These are phyloP conservation scores for Capillidium rhysosporum DNA, from an alignment of 371 early-diverging fungal species.

Conservation along the genomic window DNA sequence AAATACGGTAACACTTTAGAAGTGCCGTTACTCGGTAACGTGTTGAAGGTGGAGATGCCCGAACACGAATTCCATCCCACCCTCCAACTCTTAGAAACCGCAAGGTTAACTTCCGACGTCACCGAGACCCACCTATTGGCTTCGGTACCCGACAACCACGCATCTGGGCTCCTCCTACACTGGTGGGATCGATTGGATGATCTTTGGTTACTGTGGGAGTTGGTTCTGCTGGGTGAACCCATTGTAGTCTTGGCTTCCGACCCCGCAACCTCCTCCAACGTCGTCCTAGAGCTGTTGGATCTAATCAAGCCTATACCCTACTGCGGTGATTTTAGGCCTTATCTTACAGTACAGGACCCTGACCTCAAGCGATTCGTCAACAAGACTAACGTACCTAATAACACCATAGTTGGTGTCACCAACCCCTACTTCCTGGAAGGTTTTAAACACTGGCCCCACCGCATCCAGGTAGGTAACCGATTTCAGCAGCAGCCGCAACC, in stretches of 20 bases:
- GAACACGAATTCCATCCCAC: background rate
- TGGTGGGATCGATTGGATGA: constrained; percentile 50
- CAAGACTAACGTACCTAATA: constrained; percentile 47
- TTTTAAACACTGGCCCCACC: constrained; percentile 81
- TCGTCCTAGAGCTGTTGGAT: constrained; percentile 68
- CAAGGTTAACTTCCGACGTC: background rate
- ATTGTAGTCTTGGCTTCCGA: constrained; percentile 74
- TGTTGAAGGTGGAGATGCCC: constrained; percentile 1
- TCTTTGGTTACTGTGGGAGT: constrained; percentile 85
- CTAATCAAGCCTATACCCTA: constrained; percentile 84
- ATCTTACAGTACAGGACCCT: constrained; percentile 88
- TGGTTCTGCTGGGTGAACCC: constrained; percentile 79
- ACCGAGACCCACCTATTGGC: background rate
- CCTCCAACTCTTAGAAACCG: background rate
- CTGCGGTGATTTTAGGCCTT: constrained; percentile 90
- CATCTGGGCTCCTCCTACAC: background rate
- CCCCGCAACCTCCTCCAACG: constrained; percentile 70
- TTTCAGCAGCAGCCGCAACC: background rate
- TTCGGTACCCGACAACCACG: background rate
- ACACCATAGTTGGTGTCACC: constrained; percentile 84
- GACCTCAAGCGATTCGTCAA: constrained; percentile 65
- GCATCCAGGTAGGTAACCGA: constrained; percentile 40
- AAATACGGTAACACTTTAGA: background rate
- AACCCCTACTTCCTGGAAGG: constrained; percentile 84
- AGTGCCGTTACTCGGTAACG: background rate